Conservation (phyloP, 257 asterid genomes). For the Solanum peruvianum region DNA sequence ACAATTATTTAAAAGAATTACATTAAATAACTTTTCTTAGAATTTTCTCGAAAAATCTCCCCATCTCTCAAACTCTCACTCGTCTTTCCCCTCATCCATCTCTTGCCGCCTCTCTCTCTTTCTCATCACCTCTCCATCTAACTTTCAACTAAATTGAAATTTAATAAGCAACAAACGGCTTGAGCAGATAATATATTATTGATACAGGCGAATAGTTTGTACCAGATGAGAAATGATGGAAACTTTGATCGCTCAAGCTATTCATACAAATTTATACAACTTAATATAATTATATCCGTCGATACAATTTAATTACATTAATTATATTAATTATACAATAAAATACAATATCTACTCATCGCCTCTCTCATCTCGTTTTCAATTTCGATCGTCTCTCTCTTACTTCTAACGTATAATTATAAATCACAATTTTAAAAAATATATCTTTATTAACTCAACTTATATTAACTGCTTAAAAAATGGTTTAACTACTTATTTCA, state of each 20-base stretch:
- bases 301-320: too few species aligned
- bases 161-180: background rate
- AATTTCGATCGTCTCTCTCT: fast-evolving
- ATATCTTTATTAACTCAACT: background rate
- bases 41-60: background rate
- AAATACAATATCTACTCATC: too few species aligned
- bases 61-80: background rate
- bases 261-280: background rate
- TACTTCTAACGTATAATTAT: too few species aligned
- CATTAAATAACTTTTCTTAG: background rate
- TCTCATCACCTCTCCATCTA: background rate
- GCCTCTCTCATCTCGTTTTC: background rate
- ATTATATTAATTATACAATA: fast-evolving
- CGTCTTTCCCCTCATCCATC: background rate
- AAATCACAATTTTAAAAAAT: too few species aligned
- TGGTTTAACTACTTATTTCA: background rate
- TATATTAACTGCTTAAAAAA: fast-evolving
- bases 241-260: background rate
- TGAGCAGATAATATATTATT: too few species aligned
- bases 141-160: background rate
- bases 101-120: background rate
- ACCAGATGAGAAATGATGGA: background rate
- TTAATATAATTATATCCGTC: too few species aligned
- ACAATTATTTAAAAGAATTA: too few species aligned
- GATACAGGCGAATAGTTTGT: background rate